phyloP scores from a whole-genome alignment of 192 early-diverging fungal genomes.

The Coemansia reversa region DNA sequence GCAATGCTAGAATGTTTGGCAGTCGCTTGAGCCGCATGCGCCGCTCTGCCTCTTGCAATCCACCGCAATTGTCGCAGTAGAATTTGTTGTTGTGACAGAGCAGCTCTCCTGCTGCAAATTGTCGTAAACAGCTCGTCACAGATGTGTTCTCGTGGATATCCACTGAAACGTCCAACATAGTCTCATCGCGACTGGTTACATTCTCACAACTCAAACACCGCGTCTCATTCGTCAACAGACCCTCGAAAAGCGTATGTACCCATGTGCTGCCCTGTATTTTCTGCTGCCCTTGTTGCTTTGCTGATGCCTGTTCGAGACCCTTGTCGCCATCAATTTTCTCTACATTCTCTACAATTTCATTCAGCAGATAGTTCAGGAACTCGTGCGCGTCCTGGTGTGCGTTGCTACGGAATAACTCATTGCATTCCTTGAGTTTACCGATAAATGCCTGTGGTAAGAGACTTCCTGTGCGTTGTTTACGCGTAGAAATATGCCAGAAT shows the following conservation, averaged over 20 bases:
- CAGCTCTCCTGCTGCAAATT: constrained; percentile 94
- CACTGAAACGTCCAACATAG: constrained; percentile 93
- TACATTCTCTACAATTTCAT: constrained; percentile 87
- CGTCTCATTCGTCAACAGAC: constrained; percentile 93
- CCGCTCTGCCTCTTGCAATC: constrained; percentile 96
- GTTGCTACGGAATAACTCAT: constrained; percentile 90
- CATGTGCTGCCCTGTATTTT: constrained; percentile 61
- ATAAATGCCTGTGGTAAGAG: constrained; percentile 85
- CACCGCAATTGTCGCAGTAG: constrained; percentile 92
- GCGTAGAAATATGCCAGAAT: constrained; percentile 78
- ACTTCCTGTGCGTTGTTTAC: constrained; percentile 80
- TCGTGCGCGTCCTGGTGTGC: constrained; percentile 99
- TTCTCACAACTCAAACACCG: constrained; percentile 96
- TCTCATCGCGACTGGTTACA: constrained; percentile 89
- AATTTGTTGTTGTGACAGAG: constrained; percentile 97
- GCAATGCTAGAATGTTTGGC: constrained; percentile 93
- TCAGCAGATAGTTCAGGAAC: constrained; percentile 92
- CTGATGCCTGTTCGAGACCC: constrained; percentile 23
- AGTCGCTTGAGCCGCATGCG: constrained; percentile 94
- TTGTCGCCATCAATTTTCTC: constrained; percentile 61
- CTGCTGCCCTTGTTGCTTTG: constrained; percentile 30
- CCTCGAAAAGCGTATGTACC: constrained; percentile 96
- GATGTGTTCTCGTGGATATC: constrained; percentile 96
- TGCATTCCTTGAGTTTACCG: constrained; percentile 86
- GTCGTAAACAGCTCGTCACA: constrained; percentile 88